Conservation (phyloP, 164 flowering plant species). For the Tetrastigma voinierianum region DNA sequence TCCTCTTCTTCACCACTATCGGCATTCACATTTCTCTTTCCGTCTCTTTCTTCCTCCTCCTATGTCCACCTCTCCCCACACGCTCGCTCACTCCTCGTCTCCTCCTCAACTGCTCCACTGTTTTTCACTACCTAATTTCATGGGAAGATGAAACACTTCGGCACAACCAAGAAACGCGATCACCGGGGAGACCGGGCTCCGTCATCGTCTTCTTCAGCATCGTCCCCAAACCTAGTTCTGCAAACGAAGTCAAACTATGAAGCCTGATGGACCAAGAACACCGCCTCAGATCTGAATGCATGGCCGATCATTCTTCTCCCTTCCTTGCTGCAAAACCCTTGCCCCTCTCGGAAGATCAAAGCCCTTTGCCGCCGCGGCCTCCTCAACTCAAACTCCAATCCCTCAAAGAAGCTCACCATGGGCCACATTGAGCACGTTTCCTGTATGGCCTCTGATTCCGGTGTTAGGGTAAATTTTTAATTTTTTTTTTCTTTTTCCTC, state of each 20-base stretch:
- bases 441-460: constrained; percentile 57
- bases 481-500: background rate
- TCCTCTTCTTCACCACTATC: constrained; percentile 9
- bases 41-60: constrained; percentile 9
- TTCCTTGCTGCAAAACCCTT: constrained; percentile 16
- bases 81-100: no score
- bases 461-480: constrained; percentile 59
- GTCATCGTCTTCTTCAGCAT: constrained; percentile 15
- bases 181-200: constrained; percentile 40
- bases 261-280: constrained; percentile 47
- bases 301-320: constrained; percentile 21
- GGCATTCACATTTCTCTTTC: constrained; percentile 27
- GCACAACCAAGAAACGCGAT: constrained; percentile 49
- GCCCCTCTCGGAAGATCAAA: constrained; percentile 42
- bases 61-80: constrained; percentile 11
- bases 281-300: constrained; percentile 46
- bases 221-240: constrained; percentile 33
- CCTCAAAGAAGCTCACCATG: constrained; percentile 59
- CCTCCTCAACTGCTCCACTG: constrained; percentile 6
- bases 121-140: constrained; percentile 7
- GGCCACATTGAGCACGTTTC: constrained; percentile 50
- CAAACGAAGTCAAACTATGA: constrained; percentile 40
- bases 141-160: constrained; percentile 52
- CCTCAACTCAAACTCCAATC: constrained; percentile 53
- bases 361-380: constrained; percentile 85